Evolutionary conservation across 164 flowering plant genomes (phyloP).

Genomic region (Santalum album): DNA sequence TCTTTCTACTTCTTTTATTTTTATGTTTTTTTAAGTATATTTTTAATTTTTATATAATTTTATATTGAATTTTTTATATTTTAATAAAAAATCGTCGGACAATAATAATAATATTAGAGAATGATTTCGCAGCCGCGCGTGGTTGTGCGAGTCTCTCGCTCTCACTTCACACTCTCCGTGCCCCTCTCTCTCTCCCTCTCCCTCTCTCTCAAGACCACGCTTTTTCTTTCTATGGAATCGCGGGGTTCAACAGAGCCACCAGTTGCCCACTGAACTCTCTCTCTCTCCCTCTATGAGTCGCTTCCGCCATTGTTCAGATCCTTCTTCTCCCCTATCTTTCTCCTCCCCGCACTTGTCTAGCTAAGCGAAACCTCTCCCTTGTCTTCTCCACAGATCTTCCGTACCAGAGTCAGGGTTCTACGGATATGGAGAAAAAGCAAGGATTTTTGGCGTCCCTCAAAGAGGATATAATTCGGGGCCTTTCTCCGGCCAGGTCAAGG

Average conservation of each 20-base stretch:
- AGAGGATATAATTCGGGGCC: not conserved
- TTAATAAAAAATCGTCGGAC: too few species aligned
- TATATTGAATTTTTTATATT: too few species aligned
- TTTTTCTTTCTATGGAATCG: not conserved
- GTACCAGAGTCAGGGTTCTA: not conserved
- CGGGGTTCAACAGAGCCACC: not conserved
- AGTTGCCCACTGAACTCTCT: not conserved
- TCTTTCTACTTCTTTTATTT: too few species aligned
- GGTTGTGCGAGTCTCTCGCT: too few species aligned
- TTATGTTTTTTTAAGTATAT: too few species aligned
- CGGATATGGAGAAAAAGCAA: not conserved
- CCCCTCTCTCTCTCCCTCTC: not conserved
- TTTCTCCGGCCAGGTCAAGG: not conserved
- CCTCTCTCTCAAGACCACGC: not conserved
- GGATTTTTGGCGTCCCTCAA: not conserved
- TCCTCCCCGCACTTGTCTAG: too few species aligned
- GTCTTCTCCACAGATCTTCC: too few species aligned
- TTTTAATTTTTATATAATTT: too few species aligned
- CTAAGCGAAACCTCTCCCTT: too few species aligned
- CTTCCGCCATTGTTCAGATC: not conserved
- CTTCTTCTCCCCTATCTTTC: not conserved
- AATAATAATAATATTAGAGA: too few species aligned
- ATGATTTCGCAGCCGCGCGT: too few species aligned
- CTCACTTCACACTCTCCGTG: too few species aligned
- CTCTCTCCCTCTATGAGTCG: not conserved